phyloP scores from a whole-genome alignment of 148 eudicot species.

The Agrostemma githago region DNA sequence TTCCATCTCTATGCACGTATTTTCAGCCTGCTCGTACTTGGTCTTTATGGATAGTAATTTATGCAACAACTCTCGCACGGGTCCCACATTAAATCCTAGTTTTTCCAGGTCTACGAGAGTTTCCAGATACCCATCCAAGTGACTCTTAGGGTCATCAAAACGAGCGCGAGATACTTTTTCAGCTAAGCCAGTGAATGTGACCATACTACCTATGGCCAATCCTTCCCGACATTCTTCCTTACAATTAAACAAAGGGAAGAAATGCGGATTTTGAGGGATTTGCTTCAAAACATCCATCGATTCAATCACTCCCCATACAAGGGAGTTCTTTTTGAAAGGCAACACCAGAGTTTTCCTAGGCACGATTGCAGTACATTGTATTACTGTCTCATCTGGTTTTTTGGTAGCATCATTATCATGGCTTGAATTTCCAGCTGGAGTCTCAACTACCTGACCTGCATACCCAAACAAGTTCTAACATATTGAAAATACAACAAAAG shows the following conservation, averaged over 20 bases:
- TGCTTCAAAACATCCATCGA: constrained; percentile 54
- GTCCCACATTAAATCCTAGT: constrained; percentile 60
- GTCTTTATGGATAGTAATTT: constrained; percentile 39
- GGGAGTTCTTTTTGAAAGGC: constrained; percentile 51
- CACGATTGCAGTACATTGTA: constrained; percentile 29
- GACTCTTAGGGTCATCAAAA: constrained; percentile 40
- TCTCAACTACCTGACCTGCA: constrained; percentile 23
- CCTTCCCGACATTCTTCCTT: constrained; percentile 72
- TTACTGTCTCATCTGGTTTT: constrained; percentile 16
- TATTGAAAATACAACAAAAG: constrained; percentile 10
- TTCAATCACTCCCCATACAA: constrained; percentile 55
- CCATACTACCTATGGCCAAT: constrained; percentile 77
- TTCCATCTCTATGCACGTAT: constrained; percentile 21
- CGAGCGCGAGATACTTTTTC: constrained; percentile 40
- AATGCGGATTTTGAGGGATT: constrained; percentile 83
- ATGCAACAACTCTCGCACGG: constrained; percentile 37
- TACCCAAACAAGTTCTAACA: constrained; percentile 20
- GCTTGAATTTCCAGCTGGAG: constrained; percentile 11
- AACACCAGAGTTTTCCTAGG: constrained; percentile 23
- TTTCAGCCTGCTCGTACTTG: constrained; percentile 34
- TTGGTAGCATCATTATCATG: constrained; percentile 6
- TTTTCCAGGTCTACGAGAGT: constrained; percentile 59
- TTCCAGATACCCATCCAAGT: constrained; percentile 52
- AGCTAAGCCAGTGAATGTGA: constrained; percentile 57
- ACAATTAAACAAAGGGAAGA: constrained; percentile 41